These are phyloP conservation scores for Trichophaea hybrida DNA, from an alignment of 2,329 filamentous ascomycete genomes.

Conservation along the genomic window DNA sequence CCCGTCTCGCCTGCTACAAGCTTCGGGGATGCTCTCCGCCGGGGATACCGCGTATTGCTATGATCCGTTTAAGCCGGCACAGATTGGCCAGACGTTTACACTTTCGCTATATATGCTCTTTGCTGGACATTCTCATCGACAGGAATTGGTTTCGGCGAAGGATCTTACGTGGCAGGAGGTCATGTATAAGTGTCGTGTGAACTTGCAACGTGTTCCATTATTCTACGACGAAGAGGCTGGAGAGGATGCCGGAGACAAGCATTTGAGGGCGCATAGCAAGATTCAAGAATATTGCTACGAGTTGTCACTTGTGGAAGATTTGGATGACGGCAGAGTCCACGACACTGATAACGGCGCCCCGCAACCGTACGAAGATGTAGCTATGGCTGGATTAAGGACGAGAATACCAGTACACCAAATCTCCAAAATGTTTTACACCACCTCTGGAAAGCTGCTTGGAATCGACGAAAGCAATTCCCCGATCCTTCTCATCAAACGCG, in stretches of 20 bases:
- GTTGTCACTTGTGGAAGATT: conserved; percentile 66
- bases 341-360: conserved; percentile 47
- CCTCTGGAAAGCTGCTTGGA: conserved; percentile 78
- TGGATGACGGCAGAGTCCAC: conserved; percentile 57
- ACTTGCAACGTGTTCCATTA: conserved; percentile 57
- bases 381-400: conserved; percentile 49
- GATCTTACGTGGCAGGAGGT: conserved; percentile 85
- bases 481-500: conserved; percentile 59
- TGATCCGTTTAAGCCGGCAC: conserved; percentile 48
- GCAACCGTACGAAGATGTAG: conserved; percentile 46
- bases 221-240: conserved; percentile 41
- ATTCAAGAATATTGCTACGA: conserved; percentile 62
- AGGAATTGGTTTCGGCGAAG: conserved; percentile 30
- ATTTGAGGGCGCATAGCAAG: conserved; percentile 40
- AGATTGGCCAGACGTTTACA: conserved; percentile 76
- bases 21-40: conserved; percentile 76
- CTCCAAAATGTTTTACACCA: conserved; percentile 85
- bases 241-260: conserved; percentile 27
- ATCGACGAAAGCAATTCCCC: conserved; percentile 64
- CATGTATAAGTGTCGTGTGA: conserved; percentile 78
- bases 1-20: conserved; percentile 77
- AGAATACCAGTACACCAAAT: conserved; percentile 57
- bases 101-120: conserved; percentile 94
- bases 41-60: conserved; percentile 71
- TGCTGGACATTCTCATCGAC: conserved; percentile 46